Conservation (phyloP, 2,329 filamentous ascomycete genomes). For the Parastagonospora nodorum region DNA sequence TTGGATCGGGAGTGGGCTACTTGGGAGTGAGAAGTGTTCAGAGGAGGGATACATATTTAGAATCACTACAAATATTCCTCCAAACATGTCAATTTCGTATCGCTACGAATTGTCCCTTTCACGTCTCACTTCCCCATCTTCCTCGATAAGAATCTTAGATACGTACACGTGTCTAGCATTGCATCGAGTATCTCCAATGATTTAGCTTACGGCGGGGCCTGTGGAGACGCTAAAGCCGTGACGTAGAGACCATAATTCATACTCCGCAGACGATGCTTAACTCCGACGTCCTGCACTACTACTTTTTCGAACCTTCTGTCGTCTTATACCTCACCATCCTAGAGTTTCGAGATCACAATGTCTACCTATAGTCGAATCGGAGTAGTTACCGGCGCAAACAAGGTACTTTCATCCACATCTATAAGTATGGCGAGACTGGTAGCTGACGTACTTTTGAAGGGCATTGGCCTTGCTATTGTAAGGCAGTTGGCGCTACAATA, state of each 20-base stretch:
- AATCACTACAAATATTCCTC: no score
- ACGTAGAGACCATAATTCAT: neutral
- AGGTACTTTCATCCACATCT: slow-evolving; percentile 34
- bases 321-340: neutral
- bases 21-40: slow-evolving; percentile 34
- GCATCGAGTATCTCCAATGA: no score
- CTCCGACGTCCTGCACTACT: slow-evolving; percentile 1
- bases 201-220: no score
- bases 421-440: neutral
- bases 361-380: slow-evolving; percentile 48
- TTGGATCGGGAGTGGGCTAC: slow-evolving; percentile 37
- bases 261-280: neutral
- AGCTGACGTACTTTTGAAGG: slow-evolving; percentile 18
- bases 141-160: no score
- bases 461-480: slow-evolving; percentile 57
- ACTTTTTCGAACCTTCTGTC: neutral
- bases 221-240: neutral
- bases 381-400: slow-evolving; percentile 61
- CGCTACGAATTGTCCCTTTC: no score
- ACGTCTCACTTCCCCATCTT: no score
- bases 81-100: no score
- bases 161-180: no score
- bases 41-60: no score
- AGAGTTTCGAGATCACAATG: slow-evolving; percentile 18
- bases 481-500: slow-evolving; percentile 61